These are phyloP conservation scores for Purpureocillium takamizusanense DNA, from an alignment of 2,329 filamentous ascomycete genomes.

Conservation along the genomic window DNA sequence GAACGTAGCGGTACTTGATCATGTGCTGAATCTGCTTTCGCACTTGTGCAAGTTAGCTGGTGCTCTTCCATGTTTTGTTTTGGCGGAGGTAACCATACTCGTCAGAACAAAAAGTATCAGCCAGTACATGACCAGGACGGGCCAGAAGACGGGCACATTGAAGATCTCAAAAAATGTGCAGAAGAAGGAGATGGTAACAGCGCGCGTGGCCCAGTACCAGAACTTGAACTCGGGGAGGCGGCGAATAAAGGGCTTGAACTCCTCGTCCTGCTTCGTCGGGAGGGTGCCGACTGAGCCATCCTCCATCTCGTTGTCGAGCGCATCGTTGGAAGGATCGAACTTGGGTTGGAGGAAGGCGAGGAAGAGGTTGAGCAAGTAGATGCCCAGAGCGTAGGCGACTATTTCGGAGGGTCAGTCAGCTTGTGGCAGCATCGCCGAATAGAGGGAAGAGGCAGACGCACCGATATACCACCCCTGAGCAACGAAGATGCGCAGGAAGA, in stretches of 20 bases:
- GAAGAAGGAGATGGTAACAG: conserved; percentile 70
- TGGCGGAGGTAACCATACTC: conserved; percentile 49
- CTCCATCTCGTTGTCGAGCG: conserved; percentile 89
- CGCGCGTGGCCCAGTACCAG: conserved; percentile 92
- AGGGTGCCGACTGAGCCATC: conserved; percentile 75
- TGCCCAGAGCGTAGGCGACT: conserved; percentile 97
- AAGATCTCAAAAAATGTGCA: conserved; percentile 94
- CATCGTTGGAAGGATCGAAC: conserved; percentile 93
- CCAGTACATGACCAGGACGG: conserved; percentile 97
- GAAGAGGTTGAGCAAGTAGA: conserved; percentile 98
- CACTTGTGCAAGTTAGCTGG: conserved; percentile 49
- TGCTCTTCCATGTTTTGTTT: neutral
- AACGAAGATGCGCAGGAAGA: conserved; percentile 82
- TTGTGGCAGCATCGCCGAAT: no score
- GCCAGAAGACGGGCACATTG: conserved; percentile 98
- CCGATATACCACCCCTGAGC: conserved; percentile 99
- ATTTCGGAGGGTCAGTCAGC: neutral
- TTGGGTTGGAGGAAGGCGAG: conserved; percentile 97
- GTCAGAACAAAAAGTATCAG: conserved; percentile 92
- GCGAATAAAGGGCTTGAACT: conserved; percentile 95
- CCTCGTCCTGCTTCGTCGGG: conserved; percentile 91
- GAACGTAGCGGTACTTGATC: conserved; percentile 99
- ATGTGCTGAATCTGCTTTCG: conserved; percentile 99
- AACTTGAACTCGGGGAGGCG: conserved; percentile 99
- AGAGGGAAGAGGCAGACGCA: conserved; percentile 31